Percentiles rank a stretch among this genome's conserved stretches.
phyloP scores from a whole-genome alignment of 2,329 filamentous ascomycete genomes.

The Pseudogymnoascus sp. region DNA sequence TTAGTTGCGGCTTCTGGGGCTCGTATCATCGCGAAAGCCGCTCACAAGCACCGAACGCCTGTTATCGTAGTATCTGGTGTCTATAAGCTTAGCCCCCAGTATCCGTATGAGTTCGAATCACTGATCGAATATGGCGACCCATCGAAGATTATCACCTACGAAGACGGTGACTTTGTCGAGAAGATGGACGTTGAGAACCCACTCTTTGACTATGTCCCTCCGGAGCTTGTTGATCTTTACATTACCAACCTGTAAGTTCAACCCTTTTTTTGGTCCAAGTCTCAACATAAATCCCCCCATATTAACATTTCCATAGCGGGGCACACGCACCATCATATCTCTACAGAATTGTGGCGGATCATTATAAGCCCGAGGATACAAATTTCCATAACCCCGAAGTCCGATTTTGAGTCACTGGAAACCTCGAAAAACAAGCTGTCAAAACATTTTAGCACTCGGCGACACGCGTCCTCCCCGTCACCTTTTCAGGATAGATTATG shows the following conservation, averaged over 20 bases:
- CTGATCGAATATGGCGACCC: constrained; percentile 83
- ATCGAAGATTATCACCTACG: constrained; percentile 66
- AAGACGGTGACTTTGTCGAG: constrained; percentile 72
- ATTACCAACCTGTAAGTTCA: constrained; percentile 71
- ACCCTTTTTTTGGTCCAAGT: constrained; percentile 23
- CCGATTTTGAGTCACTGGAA: not conserved
- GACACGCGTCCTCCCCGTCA: constrained; percentile 2
- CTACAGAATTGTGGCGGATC: constrained; percentile 66
- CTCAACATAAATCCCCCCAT: constrained; percentile 21
- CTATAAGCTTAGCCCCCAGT: constrained; percentile 88
- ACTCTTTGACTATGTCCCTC: constrained; percentile 73
- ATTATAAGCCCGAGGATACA: constrained; percentile 67
- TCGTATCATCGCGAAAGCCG: constrained; percentile 73
- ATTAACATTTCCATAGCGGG: constrained; percentile 31
- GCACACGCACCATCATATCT: constrained; percentile 63
- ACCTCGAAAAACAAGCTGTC: not conserved
- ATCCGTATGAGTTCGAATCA: constrained; percentile 72
- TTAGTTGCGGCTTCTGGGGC: constrained; percentile 80
- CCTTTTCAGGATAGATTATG: not conserved
- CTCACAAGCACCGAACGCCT: constrained; percentile 70
- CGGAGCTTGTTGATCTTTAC: constrained; percentile 69
- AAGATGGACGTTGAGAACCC: constrained; percentile 72
- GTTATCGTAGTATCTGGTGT: constrained; percentile 86
- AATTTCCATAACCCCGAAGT: constrained; percentile 41
- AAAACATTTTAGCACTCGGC: not conserved